Percentiles rank a stretch among this genome's conserved stretches.
Evolutionary conservation across 768 basidiomycete species (phyloP).

Genomic region (Tulasnella sp.): DNA sequence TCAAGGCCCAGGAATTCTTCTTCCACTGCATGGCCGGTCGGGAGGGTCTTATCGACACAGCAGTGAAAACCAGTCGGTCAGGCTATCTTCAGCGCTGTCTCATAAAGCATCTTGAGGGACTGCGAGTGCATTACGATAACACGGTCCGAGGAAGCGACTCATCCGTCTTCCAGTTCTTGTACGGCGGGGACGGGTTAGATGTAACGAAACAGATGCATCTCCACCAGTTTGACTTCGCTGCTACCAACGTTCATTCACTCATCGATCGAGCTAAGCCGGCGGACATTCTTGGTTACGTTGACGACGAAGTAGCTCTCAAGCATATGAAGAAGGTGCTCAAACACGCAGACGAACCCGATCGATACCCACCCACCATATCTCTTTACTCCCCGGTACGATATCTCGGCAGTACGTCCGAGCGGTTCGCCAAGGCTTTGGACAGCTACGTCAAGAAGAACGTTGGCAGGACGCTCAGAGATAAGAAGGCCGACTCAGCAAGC

Average conservation of each 20-base stretch:
- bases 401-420: constrained; percentile 89
- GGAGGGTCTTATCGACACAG: constrained; percentile 98
- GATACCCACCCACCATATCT: constrained; percentile 68
- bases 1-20: constrained; percentile 98
- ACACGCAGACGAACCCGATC: constrained; percentile 51
- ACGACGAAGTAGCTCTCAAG: constrained; percentile 60
- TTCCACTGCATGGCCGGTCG: constrained; percentile 99
- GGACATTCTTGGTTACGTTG: constrained; percentile 54
- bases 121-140: constrained; percentile 95
- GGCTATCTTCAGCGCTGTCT: constrained; percentile 97
- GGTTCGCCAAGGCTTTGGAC: constrained; percentile 75
- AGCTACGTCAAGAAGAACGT: constrained; percentile 74
- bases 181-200: constrained; percentile 94
- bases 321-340: constrained; percentile 93
- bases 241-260: constrained; percentile 76
- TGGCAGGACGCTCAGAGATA: constrained; percentile 32
- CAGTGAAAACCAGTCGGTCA: constrained; percentile 97
- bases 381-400: constrained; percentile 72
- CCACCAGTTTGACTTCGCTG: constrained; percentile 84
- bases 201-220: constrained; percentile 97
- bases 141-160: constrained; percentile 95
- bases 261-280: constrained; percentile 64
- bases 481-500: constrained; percentile 33
- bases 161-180: constrained; percentile 91
- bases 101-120: constrained; percentile 97